Base-by-base conservation (phyloP, 2,329 filamentous ascomycete species). In the Sporothrix pseudoabietina region DNA sequence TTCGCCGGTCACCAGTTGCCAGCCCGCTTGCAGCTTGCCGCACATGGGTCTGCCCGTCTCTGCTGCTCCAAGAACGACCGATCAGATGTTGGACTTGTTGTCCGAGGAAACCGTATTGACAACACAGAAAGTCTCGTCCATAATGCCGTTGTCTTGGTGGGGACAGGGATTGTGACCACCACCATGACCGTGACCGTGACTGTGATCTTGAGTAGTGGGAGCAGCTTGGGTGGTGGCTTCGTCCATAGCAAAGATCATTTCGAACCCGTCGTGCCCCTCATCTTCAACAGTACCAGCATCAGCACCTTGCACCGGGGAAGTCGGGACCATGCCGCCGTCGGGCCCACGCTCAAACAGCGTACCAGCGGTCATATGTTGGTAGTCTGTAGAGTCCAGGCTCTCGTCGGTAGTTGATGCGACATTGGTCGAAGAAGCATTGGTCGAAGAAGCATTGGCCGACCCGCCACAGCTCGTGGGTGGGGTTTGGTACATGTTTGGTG, bases 311-410 rank as follows among this genome's bases (percentile, higher is more conserved):
- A 26, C 14, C 8, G n/a, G 35, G 4, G 14, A 32, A n/a, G 22
- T 26, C 0, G 41, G n/a, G 12, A 32, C 63, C 3, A 68, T 22
- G 47, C 14, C 9, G 16, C 44, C 47, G 30, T 14, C 3, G 10
- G 63, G 41, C 5, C 41, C 41, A 8, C 63, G 63, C 63, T 68
- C 63, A 49, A 68, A 68, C 12, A 68, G 63, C 3, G 63, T 68
- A 14, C 63, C 61, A 1, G 41, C 41, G 22, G 10, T 19, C 63
- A 68, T 68, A 3, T 6, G 6, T 6, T 49, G n/a, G 63, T 49
- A 32, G 41, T 68, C 63, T 4, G 12, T 8, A 0, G 63, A 8
- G 14, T n/a, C 41, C 26, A 68, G 16, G 22, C 19, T 68, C 5
- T 4, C 39, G 8, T 32, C 14, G 0, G 26, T 9, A 6, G 39